Conservation (phyloP, 176 grass and related monocot genomes). For the Tillandsia leiboldiana region DNA sequence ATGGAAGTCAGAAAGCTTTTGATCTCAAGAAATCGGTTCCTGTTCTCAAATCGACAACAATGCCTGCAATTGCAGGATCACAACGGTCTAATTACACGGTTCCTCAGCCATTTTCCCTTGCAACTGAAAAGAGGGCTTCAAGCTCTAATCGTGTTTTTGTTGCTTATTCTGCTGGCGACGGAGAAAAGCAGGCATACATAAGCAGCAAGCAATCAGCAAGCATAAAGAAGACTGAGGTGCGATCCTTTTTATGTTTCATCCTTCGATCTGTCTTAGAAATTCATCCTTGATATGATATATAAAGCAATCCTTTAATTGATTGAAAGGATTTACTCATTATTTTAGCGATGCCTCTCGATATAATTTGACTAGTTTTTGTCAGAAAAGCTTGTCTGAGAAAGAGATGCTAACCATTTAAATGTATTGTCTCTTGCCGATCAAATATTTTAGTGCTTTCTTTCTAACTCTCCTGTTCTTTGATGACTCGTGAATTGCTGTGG, state of each 20-base stretch:
- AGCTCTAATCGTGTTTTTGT: conserved; percentile 21
- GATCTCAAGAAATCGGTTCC: conserved; percentile 29
- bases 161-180: conserved; percentile 22
- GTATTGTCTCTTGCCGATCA: neutral
- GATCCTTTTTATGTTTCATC: conserved; percentile 6
- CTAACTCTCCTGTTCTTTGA: neutral
- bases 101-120: conserved; percentile 48
- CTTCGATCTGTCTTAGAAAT: conserved; percentile 2
- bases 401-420: no score
- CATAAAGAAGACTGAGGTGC: conserved; percentile 28
- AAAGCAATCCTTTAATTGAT: neutral
- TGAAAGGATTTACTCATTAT: neutral
- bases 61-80: conserved; percentile 31
- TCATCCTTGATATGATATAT: neutral
- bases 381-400: no score
- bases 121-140: conserved; percentile 48
- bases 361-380: no score
- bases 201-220: conserved; percentile 20
- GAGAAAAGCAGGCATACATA: conserved; percentile 36
- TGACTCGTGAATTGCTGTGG: neutral
- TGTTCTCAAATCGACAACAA: conserved; percentile 32
- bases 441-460: neutral
- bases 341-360: no score
- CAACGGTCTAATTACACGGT: conserved; percentile 37
- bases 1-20: conserved; percentile 39